Evolutionary conservation across 164 flowering plant genomes (phyloP), one percentile per base, ranked within the genome.

Genomic region (Sedum album): DNA sequence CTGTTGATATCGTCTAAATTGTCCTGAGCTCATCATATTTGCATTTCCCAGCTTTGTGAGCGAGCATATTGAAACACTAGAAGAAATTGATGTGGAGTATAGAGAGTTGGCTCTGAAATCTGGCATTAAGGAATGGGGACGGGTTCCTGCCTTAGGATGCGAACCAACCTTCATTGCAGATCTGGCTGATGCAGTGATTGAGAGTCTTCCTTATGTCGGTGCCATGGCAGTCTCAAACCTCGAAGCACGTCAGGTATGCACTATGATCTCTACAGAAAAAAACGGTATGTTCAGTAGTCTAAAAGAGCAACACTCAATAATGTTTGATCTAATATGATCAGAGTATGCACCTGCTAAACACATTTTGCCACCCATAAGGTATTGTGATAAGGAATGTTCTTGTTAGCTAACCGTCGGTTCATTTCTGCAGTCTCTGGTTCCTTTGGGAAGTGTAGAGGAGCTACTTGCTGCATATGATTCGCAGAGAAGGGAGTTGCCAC

Each of bases 51-150:
- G 98, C 73, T 93, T 90, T 83, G 98, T 93, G 30, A 93, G 98
- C 68, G 98, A 93, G 81, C 98, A 93, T 76, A 93, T 93, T 76
- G 98, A 93, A 79, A 94, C 98, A 49, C 81, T 94, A 21, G 98
- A 94, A 79, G 99, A 94, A 79, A 94, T 94, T 60, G 99, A 94
- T 76, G 96, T 94, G 28, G 97, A 94, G 76, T 94, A 94, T 76
- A 91, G 84, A 78, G 97, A 90, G 84, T 82, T 94, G 77, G 99
- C 99, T 64, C 69, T 91, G 46, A 73, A 88, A 73, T 94, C 97
- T 73, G 99, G 99, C 21, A 90, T 94, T 76, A 73, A 87, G 75
- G 86, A 84, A 33, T 91, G 97, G 97, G 96, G 99, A 0, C 93
- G 97, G 70, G 99, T 90, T 73, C 99, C 99, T 73, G 96, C 97